Base-by-base conservation (phyloP, 1,284 basidiomycete species). In the Ustilago hordei region DNA sequence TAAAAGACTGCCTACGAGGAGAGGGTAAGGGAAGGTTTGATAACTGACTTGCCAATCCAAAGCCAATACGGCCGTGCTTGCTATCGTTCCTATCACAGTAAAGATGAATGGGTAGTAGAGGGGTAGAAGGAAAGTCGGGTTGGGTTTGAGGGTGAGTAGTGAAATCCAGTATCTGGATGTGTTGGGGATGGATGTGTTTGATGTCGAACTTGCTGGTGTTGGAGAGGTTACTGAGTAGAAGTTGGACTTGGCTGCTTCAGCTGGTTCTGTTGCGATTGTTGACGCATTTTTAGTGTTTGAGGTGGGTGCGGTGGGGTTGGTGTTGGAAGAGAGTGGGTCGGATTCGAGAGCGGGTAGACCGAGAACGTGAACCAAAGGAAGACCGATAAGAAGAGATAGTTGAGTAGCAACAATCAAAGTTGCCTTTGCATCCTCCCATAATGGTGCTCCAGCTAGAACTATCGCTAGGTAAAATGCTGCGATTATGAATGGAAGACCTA, bases 21-120 rank as follows among this genome's bases (percentile, higher is more conserved):
- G 34, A 7, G 75, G 75, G 55, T 69, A 69, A 5, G 75, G 75
- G 61, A 66, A 77, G 43, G 69, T 77, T 39, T 77, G 75, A 23
- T 53, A 77, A 11, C 47, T 5, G 23, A 34, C 32, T 36, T 62
- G 39, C 64, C 69, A 73, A 50, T 77, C 75, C 19, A 77, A 60
- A 0, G 66, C 67, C 19, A 71, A 39, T 1, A 53, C 19, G 15
- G 69, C 55, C 3, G 65, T 48, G 9, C 35, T 35, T 0, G 47
- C 17, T 4, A 76, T 3, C 2, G 74, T 71, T 9, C 19, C 28
- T 0, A 39, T 15, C 6, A 50, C 0, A 34, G 32, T 34, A 43
- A 36, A 23, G 32, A 77, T 28, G 32, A 38, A 45, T 1, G 69
- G 74, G 54, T 66, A 65, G 55, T 55, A 72, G 48, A 77, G 63